Conservation (phyloP, 176 grass and related monocot genomes). For the Musa schizocarpa region DNA sequence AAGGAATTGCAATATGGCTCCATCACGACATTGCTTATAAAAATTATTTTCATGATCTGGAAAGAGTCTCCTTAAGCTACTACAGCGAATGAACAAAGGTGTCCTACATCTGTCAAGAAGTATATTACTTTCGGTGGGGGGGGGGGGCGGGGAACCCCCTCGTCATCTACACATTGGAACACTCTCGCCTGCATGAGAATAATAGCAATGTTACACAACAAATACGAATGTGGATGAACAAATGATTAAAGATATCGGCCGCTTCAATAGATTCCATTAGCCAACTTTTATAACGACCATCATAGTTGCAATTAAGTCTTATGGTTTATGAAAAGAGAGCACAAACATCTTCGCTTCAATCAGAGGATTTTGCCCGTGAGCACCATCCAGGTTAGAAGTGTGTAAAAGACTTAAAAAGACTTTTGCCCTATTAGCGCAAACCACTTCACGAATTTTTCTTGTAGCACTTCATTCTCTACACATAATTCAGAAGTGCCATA, state of each 20-base stretch:
- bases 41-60: background rate
- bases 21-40: background rate
- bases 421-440: too few species aligned
- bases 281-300: background rate
- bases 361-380: too few species aligned
- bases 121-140: too few species aligned
- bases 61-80: background rate
- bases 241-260: background rate
- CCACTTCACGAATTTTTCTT: too few species aligned
- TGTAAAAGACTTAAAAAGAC: too few species aligned
- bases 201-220: background rate
- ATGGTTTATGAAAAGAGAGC: too few species aligned
- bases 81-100: background rate
- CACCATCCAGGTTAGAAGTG: too few species aligned
- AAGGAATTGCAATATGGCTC: background rate
- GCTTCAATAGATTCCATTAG: background rate
- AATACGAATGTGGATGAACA: background rate
- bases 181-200: conserved; percentile 46
- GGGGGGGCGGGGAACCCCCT: too few species aligned
- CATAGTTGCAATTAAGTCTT: background rate
- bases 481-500: too few species aligned
- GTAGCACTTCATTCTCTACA: too few species aligned
- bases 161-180: conserved; percentile 45
- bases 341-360: too few species aligned
- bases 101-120: background rate